These are phyloP conservation scores for Tricholoma terreum DNA, from an alignment of 768 basidiomycete genomes.

Conservation along the genomic window DNA sequence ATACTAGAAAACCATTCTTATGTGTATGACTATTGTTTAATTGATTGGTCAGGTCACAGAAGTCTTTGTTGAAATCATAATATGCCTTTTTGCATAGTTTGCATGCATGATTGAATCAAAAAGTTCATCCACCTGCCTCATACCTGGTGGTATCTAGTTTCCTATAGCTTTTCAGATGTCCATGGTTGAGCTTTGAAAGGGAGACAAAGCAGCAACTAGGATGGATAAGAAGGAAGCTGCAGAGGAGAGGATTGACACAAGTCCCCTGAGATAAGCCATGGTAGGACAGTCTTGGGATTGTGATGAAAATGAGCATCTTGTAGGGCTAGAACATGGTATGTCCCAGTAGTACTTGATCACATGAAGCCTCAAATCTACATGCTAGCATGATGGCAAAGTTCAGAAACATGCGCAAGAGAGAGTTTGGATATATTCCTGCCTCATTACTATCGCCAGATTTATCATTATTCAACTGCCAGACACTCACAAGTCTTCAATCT, in stretches of 20 bases:
- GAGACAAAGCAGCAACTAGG: slow-evolving; percentile 34
- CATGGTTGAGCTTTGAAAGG: slow-evolving; percentile 53
- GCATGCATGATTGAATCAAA: neutral
- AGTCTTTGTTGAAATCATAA: slow-evolving; percentile 59
- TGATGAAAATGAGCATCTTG: too few species aligned
- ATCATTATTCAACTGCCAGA: too few species aligned
- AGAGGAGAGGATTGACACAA: neutral
- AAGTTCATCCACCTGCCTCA: slow-evolving; percentile 27
- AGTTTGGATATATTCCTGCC: too few species aligned
- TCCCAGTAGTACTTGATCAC: too few species aligned
- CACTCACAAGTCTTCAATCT: too few species aligned
- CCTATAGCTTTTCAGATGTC: slow-evolving; percentile 51
- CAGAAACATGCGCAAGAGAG: too few species aligned
- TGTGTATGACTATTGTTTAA: slow-evolving; percentile 69
- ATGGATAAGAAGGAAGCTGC: slow-evolving; percentile 7
- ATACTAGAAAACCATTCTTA: slow-evolving; percentile 14
- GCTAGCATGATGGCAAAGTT: too few species aligned
- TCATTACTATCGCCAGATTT: too few species aligned
- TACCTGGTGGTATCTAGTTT: slow-evolving; percentile 48
- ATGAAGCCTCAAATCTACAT: too few species aligned
- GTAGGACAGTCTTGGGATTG: neutral
- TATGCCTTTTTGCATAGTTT: slow-evolving; percentile 45
- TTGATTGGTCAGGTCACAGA: slow-evolving; percentile 52
- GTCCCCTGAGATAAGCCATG: slow-evolving; percentile 1
- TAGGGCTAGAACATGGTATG: too few species aligned